Percentiles rank a stretch among this genome's conserved stretches.
Evolutionary conservation across 139 green algal genomes (phyloP).

Genomic region (Chlorella sp.): DNA sequence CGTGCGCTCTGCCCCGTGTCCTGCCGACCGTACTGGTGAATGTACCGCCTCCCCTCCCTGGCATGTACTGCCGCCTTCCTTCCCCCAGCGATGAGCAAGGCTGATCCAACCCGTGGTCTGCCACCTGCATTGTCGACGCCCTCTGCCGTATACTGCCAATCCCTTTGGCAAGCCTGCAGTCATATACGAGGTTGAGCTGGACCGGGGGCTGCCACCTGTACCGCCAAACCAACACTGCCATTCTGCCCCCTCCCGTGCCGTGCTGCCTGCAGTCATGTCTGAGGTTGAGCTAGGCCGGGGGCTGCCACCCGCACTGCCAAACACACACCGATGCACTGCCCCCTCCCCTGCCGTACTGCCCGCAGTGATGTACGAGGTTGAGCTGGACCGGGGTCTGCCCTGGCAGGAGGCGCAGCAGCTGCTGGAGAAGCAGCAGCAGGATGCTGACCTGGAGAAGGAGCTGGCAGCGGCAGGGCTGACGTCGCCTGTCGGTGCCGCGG

Average conservation of each 20-base stretch:
- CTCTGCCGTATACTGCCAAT: no score
- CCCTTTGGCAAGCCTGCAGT: no score
- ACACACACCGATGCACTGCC: background rate
- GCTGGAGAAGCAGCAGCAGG: slow-evolving; percentile 38
- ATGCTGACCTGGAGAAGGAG: background rate
- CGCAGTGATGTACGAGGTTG: slow-evolving; percentile 55
- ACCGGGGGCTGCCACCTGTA: background rate
- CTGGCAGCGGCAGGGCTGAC: background rate
- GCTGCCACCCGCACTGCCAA: background rate
- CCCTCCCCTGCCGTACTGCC: background rate
- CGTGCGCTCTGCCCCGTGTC: no score
- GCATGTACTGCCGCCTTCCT: no score
- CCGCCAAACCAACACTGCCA: no score
- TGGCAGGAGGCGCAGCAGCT: slow-evolving; percentile 46
- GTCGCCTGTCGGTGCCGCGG: background rate
- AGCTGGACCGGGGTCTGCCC: slow-evolving; percentile 61
- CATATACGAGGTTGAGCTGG: background rate
- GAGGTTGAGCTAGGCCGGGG: background rate
- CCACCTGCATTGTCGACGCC: no score
- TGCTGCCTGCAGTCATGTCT: no score
- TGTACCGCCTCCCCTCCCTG: no score
- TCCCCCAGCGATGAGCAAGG: no score
- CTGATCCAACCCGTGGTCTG: background rate
- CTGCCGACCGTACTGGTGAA: no score
- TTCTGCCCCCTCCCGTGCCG: background rate